Conservation (phyloP, 306 rosid genomes). For the Parietaria judaica region DNA sequence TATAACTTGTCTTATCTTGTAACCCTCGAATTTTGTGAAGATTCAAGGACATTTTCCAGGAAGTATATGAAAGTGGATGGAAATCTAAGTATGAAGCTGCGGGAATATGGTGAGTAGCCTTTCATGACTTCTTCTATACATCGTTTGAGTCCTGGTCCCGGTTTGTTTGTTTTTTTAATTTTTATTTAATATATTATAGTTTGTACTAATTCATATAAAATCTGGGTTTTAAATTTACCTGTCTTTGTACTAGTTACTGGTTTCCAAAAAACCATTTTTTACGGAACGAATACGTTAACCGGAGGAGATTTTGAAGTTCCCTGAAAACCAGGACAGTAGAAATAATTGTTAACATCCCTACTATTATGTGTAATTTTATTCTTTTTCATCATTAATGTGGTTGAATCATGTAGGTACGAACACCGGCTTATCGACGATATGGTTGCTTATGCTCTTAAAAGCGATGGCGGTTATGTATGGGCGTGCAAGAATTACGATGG, state of each 20-base stretch:
- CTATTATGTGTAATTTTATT: not conserved
- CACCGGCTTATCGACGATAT: conserved; percentile 95
- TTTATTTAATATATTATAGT: no score
- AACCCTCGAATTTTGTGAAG: conserved; percentile 35
- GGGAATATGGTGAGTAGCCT: conserved; percentile 65
- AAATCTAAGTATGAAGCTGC: conserved; percentile 80
- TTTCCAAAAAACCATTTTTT: no score
- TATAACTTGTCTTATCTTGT: conserved; percentile 2
- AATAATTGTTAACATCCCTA: not conserved
- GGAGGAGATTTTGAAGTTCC: no score
- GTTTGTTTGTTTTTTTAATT: no score
- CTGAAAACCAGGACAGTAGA: no score
- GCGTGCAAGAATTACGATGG: conserved; percentile 99
- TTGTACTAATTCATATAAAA: no score
- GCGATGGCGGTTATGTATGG: conserved; percentile 99
- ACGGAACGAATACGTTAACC: no score
- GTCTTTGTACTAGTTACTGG: no score
- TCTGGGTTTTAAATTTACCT: no score
- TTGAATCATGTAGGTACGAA: conserved; percentile 57
- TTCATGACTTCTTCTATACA: not conserved
- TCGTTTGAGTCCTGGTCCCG: no score
- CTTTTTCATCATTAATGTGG: conserved; percentile 15
- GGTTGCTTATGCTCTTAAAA: conserved; percentile 96
- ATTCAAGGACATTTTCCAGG: conserved; percentile 96
- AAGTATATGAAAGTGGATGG: conserved; percentile 83